Conservation (phyloP, 2,329 filamentous ascomycete genomes). For the Orbilia blumenaviensis region DNA sequence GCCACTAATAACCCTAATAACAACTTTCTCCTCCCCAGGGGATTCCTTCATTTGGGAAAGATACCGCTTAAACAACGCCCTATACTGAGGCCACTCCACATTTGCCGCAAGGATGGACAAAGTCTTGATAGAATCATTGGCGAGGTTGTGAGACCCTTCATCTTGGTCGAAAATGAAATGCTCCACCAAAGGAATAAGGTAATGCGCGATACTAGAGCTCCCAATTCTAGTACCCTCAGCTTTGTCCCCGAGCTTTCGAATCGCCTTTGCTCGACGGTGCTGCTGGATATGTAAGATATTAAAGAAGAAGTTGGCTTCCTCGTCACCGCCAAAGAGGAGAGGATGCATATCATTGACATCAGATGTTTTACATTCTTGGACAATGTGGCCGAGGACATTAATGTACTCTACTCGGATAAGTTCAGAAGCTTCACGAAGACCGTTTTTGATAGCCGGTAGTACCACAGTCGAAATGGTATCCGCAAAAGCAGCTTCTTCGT, state of each 20-base stretch:
- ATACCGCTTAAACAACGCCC: constrained; percentile 83
- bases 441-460: constrained; percentile 78
- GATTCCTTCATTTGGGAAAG: constrained; percentile 82
- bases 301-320: constrained; percentile 87
- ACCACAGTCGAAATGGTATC: constrained; percentile 72
- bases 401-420: constrained; percentile 84
- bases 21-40: constrained; percentile 82
- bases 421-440: constrained; percentile 80
- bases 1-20: constrained; percentile 81
- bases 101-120: constrained; percentile 78
- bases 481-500: constrained; percentile 66
- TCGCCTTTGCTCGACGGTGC: constrained; percentile 81
- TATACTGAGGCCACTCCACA: constrained; percentile 90
- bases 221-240: constrained; percentile 72
- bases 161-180: constrained; percentile 89
- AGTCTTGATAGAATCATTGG: constrained; percentile 83
- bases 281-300: constrained; percentile 92
- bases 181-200: constrained; percentile 90
- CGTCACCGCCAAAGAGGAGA: constrained; percentile 76
- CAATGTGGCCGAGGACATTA: constrained; percentile 78
- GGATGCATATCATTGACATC: constrained; percentile 77
- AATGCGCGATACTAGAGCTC: constrained; percentile 81
- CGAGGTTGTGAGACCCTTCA: constrained; percentile 85
- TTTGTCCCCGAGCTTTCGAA: constrained; percentile 77
- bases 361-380: constrained; percentile 76